Evolutionary conservation across 805 yeast species (phyloP), one percentile per base, ranked within the genome.

Genomic region (Yarrowia sp.): DNA sequence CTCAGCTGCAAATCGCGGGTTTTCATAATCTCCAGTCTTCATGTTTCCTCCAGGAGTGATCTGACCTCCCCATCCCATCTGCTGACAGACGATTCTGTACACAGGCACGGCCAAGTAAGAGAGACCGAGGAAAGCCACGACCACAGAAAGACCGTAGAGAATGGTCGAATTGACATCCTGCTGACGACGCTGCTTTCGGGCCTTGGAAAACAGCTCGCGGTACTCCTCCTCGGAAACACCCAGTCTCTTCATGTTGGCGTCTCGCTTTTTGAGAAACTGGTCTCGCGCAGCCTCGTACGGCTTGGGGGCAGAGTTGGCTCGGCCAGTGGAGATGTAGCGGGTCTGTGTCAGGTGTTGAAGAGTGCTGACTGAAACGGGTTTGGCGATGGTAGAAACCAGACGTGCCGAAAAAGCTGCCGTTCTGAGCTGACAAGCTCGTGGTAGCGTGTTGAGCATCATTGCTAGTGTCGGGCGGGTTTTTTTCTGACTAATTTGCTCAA

Each of bases 1-100:
- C 73, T 93, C 98, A 22, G 91, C 85, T 1, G 97, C 90, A 76
- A 95, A 90, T 71, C 83, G 86, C 10, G 86, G 75, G 48, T 80
- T 76, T 73, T 95, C 98, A 22, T 43, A 42, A 35, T 42, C 51
- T 0, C 64, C 64, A 7, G 51, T 43, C 41, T 58, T 58, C 64
- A 58, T 58, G 51, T 43, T 58, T 13, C 64, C 64, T 32, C 64
- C 64, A 8, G 51, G 51, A 0, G 98, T 92, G 70, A 92, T 88
- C 10, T 98, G 98, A 45, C 99, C 99, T 58, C 93, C 97, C 84
- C 89, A 95, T 0, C 99, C 99, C 0, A 98, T 92, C 75, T 96
- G 83, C 71, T 92, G 90, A 79, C 99, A 95, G 35, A 95, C 81
- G 8, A 92, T 91, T 69, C 98, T 80, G 75, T 95, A 95, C 7